A percentile compares a stretch with the other conserved stretches of the same genome.
These are phyloP conservation scores for Blastobotrys attinorum DNA, from an alignment of 805 yeast genomes.

Conservation along the genomic window DNA sequence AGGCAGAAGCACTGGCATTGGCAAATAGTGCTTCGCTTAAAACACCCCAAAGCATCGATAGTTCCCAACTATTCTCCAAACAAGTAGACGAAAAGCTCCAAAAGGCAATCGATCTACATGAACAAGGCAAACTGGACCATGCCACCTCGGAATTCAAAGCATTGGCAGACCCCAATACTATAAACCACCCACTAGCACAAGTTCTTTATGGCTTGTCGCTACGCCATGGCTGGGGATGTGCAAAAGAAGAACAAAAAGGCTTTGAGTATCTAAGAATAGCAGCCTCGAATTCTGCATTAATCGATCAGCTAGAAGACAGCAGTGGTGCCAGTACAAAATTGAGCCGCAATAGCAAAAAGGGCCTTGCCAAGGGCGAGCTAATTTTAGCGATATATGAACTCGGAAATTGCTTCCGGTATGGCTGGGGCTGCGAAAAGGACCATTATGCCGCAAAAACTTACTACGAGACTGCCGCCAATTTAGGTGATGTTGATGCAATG, in stretches of 20 bases:
- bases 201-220: slow-evolving; percentile 25
- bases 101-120: slow-evolving; percentile 24
- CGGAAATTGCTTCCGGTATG: slow-evolving; percentile 26
- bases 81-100: slow-evolving; percentile 18
- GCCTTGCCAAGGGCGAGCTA: slow-evolving; percentile 19
- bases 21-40: not conserved
- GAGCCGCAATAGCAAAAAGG: slow-evolving; percentile 8
- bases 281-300: slow-evolving; percentile 19
- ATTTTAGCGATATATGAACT: slow-evolving; percentile 25
- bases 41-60: not conserved
- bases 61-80: not conserved
- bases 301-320: slow-evolving; percentile 14
- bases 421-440: slow-evolving; percentile 27
- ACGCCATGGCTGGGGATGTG: slow-evolving; percentile 29
- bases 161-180: slow-evolving; percentile 22
- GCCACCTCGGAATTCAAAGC: slow-evolving; percentile 15
- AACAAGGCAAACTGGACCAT: slow-evolving; percentile 18
- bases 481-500: slow-evolving; percentile 29
- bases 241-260: slow-evolving; percentile 15
- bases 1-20: not conserved
- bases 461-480: slow-evolving; percentile 26
- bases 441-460: slow-evolving; percentile 21
- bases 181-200: slow-evolving; percentile 24
- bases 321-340: slow-evolving; percentile 13
- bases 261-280: slow-evolving; percentile 21